Percentiles rank a stretch among this genome's conserved stretches.
These are phyloP conservation scores for Ganoderma lucidum DNA, from an alignment of 1,284 basidiomycete species.

Conservation along the genomic window DNA sequence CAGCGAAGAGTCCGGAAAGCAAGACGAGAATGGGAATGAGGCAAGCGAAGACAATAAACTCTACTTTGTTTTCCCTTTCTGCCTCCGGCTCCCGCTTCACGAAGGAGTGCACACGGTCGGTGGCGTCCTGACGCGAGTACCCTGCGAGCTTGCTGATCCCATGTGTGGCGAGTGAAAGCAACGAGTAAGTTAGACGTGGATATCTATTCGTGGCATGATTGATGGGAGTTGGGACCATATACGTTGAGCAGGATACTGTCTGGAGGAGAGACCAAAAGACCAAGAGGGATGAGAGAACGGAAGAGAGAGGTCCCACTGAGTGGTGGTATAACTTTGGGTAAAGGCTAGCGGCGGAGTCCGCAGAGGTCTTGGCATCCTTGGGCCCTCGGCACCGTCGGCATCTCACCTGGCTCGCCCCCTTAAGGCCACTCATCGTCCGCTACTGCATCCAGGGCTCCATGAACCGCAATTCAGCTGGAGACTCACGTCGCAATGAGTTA, in stretches of 20 bases:
- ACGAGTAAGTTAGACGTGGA: constrained; percentile 32
- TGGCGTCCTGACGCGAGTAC: constrained; percentile 21
- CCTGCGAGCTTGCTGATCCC: constrained; percentile 27
- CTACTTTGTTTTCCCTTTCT: constrained; percentile 30
- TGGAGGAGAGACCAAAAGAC: constrained; percentile 8
- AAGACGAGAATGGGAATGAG: constrained; percentile 68
- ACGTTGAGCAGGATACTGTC: constrained; percentile 6
- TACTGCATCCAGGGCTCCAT: background rate
- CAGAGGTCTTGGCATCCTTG: background rate
- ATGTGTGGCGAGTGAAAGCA: constrained; percentile 31
- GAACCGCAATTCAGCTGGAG: background rate
- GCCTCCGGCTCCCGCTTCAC: constrained; percentile 30
- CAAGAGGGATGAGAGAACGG: constrained; percentile 7
- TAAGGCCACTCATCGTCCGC: background rate
- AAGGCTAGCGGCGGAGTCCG: background rate
- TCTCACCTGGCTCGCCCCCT: background rate
- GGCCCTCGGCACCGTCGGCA: background rate
- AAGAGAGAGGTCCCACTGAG: background rate
- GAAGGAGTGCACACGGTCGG: constrained; percentile 23
- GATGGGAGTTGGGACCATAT: constrained; percentile 31
- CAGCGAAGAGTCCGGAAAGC: constrained; percentile 71
- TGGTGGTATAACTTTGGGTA: background rate
- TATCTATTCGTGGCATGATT: constrained; percentile 27
- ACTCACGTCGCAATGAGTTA: background rate
- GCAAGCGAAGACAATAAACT: constrained; percentile 53